Conservation (phyloP, 2,329 filamentous ascomycete genomes). For the Pezicula carpinea region DNA sequence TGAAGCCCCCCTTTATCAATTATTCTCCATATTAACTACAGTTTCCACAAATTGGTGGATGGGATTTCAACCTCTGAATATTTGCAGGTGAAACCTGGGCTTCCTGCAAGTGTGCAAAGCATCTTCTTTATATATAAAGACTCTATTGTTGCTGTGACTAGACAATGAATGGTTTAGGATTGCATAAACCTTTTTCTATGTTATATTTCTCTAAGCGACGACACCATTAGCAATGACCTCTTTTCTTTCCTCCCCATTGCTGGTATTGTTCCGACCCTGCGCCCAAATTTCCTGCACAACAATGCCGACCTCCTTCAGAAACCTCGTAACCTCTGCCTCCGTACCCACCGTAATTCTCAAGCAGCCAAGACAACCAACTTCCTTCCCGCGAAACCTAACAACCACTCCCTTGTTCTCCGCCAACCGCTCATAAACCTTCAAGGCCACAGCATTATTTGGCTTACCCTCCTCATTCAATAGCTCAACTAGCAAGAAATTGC, state of each 20-base stretch:
- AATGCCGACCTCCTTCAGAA: slow-evolving; percentile 61
- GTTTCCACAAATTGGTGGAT: no score
- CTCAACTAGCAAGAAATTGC: slow-evolving; percentile 90
- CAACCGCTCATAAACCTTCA: slow-evolving; percentile 77
- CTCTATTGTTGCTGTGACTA: no score
- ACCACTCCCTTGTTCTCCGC: slow-evolving; percentile 87
- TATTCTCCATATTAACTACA: no score
- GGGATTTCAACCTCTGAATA: no score
- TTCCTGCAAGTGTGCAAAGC: no score
- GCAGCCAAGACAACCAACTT: slow-evolving; percentile 84
- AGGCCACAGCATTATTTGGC: slow-evolving; percentile 73
- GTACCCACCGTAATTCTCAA: slow-evolving; percentile 91
- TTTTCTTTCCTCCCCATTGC: slow-evolving; percentile 15
- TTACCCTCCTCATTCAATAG: slow-evolving; percentile 69
- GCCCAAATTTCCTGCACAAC: slow-evolving; percentile 22
- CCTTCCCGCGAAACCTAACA: slow-evolving; percentile 88
- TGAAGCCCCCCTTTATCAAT: no score
- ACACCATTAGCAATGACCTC: slow-evolving; percentile 19
- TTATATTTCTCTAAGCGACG: slow-evolving; percentile 4
- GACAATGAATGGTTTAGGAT: no score
- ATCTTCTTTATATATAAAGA: no score
- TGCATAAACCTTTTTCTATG: no score
- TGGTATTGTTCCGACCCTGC: slow-evolving; percentile 1
- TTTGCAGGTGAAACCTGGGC: no score
- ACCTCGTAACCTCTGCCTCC: slow-evolving; percentile 75